These are phyloP conservation scores for Lentinula edodes DNA, from an alignment of 768 basidiomycete species.

Conservation along the genomic window DNA sequence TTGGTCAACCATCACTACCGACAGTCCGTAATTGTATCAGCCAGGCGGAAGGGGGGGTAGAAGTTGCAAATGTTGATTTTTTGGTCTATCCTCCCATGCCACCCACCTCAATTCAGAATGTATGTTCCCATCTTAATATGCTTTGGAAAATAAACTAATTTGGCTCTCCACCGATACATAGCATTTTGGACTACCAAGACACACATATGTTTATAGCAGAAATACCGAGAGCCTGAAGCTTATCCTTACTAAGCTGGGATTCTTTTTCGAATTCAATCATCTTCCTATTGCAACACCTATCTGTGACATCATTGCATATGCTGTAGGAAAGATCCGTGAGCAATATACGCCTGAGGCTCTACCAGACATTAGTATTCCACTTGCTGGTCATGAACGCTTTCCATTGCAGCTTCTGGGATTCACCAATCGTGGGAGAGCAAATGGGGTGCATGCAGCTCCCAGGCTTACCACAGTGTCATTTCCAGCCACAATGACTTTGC, in stretches of 20 bases:
- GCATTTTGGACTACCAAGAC: neutral
- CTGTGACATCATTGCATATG: neutral
- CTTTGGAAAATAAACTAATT: no score
- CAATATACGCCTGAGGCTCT: neutral
- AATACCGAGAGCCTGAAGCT: neutral
- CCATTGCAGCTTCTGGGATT: neutral
- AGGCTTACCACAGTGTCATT: neutral
- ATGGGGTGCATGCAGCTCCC: neutral
- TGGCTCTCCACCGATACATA: neutral
- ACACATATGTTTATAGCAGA: neutral
- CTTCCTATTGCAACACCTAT: neutral
- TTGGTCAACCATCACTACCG: neutral
- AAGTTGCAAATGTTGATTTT: neutral
- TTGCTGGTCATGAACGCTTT: neutral
- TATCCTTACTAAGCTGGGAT: neutral
- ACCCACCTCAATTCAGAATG: neutral
- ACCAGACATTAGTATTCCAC: neutral
- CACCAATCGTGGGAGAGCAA: neutral
- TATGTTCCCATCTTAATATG: neutral
- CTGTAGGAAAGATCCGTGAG: neutral
- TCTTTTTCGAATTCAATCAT: neutral
- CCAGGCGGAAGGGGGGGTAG: neutral
- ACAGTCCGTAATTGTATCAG: neutral
- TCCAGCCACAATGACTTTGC: neutral
- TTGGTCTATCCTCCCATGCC: neutral